Conservation (phyloP, 2,329 filamentous ascomycete species). For the Cordyceps militaris region DNA sequence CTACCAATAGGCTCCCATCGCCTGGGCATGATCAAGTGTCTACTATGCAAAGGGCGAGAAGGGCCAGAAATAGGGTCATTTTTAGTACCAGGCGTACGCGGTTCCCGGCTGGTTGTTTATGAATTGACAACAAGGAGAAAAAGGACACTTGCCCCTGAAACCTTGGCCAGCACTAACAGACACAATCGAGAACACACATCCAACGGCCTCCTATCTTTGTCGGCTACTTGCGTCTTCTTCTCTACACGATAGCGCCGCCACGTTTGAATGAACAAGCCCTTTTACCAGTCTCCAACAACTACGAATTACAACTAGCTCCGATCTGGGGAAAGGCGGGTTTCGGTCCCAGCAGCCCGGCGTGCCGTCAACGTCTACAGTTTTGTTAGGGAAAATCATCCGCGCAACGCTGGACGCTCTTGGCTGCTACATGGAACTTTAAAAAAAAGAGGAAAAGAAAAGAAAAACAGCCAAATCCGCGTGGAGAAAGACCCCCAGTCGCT, state of each 20-base stretch:
- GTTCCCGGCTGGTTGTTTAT: background rate
- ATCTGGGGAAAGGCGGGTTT: slow-evolving; percentile 8
- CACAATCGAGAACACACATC: background rate
- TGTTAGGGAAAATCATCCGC: background rate
- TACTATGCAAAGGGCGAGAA: background rate
- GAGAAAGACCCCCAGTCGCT: background rate
- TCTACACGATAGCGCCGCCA: background rate
- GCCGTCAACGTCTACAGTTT: background rate
- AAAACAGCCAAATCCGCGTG: background rate
- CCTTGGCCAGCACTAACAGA: background rate
- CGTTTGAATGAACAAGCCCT: no score
- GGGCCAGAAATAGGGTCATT: background rate
- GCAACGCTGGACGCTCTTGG: background rate
- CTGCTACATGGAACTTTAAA: background rate
- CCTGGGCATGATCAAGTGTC: background rate
- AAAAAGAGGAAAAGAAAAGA: background rate
- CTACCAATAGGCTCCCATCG: background rate
- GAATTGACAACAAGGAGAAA: background rate
- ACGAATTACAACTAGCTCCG: background rate
- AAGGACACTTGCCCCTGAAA: background rate
- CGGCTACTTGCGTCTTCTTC: no score
- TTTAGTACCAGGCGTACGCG: background rate
- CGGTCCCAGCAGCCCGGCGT: background rate
- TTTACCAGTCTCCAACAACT: background rate
- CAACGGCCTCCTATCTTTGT: background rate